Base-by-base conservation (phyloP, 805 yeast genomes). In the Kodamaea nitidulidarum region DNA sequence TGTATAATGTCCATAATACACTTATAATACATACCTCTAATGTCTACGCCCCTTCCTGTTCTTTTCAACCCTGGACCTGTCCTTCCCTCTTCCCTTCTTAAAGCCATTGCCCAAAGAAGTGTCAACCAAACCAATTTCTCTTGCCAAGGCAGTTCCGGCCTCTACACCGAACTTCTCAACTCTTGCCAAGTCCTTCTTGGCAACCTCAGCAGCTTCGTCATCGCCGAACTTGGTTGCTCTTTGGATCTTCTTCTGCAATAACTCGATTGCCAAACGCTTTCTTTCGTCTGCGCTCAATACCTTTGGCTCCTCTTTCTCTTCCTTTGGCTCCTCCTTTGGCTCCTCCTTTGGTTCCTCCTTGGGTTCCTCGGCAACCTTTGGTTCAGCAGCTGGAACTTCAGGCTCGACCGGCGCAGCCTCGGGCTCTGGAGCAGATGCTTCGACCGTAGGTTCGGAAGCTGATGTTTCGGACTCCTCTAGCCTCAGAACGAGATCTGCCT, bases 151-250 rank as follows among this genome's bases (percentile, higher is more conserved):
- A 29, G 84, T 78, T 41, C 80, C 80, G 25, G 71, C 57, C 45
- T 80, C 83, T 36, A 87, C 76, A 20, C 97, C 98, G 56, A 88
- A 90, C 66, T 86, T 88, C 57, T 82, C 81, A 46, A 88, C 78
- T 56, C 95, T 77, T 26, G 70, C 71, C 50, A 88, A 65, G 44
- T 77, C 81, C 45, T 76, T 78, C 53, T 77, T 77, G 35, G 84
- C 76, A 15, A 67, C 71, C 27, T 69, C 69, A 17, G 76, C 73
- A 15, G 63, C 65, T n/a, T 66, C 66, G 38, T 81, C 88, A 45
- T 71, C 75, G 15, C 91, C 93, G 51, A 88, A 90, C 58, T 86
- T 85, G 55, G 77, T 76, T 12, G 88, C 84, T 52, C 97, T 75
- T 36, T 67, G 68, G 40, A 88, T 71, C 55, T 83, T 84, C 52